phyloP scores from a whole-genome alignment of 768 basidiomycete species.

The Leccinum subgranulosum region DNA sequence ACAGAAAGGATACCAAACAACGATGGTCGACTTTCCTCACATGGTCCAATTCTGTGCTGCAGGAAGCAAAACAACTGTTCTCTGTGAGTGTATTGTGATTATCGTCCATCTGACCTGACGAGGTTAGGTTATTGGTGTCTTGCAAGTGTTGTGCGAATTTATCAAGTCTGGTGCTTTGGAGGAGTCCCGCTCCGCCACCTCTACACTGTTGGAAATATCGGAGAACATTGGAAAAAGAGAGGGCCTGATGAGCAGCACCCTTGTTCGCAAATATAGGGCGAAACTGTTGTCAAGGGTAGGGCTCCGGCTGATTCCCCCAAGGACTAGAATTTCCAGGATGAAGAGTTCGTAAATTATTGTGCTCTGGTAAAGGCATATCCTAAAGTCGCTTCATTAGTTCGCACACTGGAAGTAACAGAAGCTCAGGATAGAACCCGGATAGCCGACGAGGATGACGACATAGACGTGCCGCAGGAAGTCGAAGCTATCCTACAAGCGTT shows the following conservation, averaged over 20 bases:
- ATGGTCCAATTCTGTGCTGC: constrained; percentile 41
- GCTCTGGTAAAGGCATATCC: constrained; percentile 23
- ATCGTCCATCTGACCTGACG: not conserved
- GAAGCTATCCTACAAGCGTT: constrained; percentile 73
- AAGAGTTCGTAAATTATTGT: constrained; percentile 37
- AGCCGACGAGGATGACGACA: constrained; percentile 37
- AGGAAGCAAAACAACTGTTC: constrained; percentile 44
- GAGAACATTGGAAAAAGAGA: constrained; percentile 39
- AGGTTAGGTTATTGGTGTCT: constrained; percentile 59
- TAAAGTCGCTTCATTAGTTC: constrained; percentile 22
- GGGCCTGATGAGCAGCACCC: constrained; percentile 50
- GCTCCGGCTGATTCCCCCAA: constrained; percentile 57
- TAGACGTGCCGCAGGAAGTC: constrained; percentile 75
- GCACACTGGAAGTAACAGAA: constrained; percentile 20
- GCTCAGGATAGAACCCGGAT: constrained; percentile 5
- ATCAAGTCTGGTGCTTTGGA: constrained; percentile 59
- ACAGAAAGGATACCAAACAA: constrained; percentile 56
- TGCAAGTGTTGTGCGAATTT: constrained; percentile 71
- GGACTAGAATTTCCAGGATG: constrained; percentile 32
- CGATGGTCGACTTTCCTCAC: constrained; percentile 52
- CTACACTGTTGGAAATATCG: constrained; percentile 45
- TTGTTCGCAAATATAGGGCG: constrained; percentile 63
- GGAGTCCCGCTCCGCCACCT: constrained; percentile 43
- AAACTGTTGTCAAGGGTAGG: constrained; percentile 70
- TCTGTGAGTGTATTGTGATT: constrained; percentile 38